These are phyloP conservation scores for Vanrija humicola DNA, from an alignment of 1,284 basidiomycete genomes.

Conservation along the genomic window DNA sequence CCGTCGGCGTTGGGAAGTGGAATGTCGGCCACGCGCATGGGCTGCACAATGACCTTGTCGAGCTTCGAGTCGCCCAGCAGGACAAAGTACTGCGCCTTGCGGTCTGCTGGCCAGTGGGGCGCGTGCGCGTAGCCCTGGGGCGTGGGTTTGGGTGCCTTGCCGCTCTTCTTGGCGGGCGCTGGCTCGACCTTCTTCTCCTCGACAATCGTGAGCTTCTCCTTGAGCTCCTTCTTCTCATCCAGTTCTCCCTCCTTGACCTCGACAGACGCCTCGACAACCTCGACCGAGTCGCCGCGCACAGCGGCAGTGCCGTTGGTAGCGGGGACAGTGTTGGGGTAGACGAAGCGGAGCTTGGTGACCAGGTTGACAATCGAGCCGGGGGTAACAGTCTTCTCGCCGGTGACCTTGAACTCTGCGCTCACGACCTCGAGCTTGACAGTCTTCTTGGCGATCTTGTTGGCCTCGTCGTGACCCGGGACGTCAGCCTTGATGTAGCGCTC, in stretches of 20 bases:
- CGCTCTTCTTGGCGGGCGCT: slow-evolving; percentile 53
- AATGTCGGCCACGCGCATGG: slow-evolving; percentile 75
- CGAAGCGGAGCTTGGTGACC: slow-evolving; percentile 61
- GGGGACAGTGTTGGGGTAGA: slow-evolving; percentile 23
- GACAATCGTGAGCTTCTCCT: slow-evolving; percentile 25
- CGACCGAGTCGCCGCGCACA: slow-evolving; percentile 21
- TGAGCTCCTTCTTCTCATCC: slow-evolving; percentile 38
- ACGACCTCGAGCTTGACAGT: slow-evolving; percentile 79
- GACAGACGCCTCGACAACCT: slow-evolving; percentile 16
- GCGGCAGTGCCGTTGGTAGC: slow-evolving; percentile 7
- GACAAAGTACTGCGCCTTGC: slow-evolving; percentile 86
- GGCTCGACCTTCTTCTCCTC: slow-evolving; percentile 58
- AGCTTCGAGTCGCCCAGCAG: slow-evolving; percentile 87
- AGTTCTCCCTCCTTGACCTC: slow-evolving; percentile 49
- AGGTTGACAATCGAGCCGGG: slow-evolving; percentile 87
- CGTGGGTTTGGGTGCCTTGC: slow-evolving; percentile 50
- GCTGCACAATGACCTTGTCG: slow-evolving; percentile 85
- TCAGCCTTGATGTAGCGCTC: slow-evolving; percentile 51
- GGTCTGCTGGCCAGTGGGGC: slow-evolving; percentile 82
- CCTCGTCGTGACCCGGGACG: slow-evolving; percentile 59
- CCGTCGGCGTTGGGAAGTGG: slow-evolving; percentile 61
- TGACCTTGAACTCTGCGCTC: slow-evolving; percentile 84
- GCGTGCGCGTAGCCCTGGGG: slow-evolving; percentile 72
- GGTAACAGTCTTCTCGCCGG: slow-evolving; percentile 82
- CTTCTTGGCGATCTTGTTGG: slow-evolving; percentile 63